Conservation (phyloP, 345 rosid species). For the Aquilaria yunnanensis region DNA sequence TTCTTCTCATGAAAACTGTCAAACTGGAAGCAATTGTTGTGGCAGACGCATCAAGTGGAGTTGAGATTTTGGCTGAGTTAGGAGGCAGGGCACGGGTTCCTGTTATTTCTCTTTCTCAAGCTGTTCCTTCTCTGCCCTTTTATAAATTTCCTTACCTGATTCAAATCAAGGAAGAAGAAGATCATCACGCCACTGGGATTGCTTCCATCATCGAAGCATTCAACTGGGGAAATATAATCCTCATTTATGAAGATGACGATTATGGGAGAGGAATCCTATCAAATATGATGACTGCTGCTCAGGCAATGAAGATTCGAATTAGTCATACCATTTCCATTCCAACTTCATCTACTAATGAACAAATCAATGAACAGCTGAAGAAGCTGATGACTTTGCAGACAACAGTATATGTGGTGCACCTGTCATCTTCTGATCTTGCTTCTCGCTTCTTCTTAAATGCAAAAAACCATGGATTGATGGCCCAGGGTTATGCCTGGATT, state of each 20-base stretch:
- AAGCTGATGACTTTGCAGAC: slow-evolving; percentile 12
- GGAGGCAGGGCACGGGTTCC: slow-evolving; percentile 46
- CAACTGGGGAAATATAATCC: slow-evolving; percentile 24
- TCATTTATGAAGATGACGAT: slow-evolving; percentile 23
- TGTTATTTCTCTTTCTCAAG: slow-evolving; percentile 28
- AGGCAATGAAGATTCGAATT: slow-evolving; percentile 6
- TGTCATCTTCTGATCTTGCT: slow-evolving; percentile 14
- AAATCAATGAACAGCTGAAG: slow-evolving; percentile 6
- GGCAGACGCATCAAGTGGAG: background rate
- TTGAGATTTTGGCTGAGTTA: background rate
- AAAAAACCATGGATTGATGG: slow-evolving; percentile 19
- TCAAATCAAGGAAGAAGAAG: slow-evolving; percentile 20
- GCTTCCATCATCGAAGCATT: slow-evolving; percentile 15
- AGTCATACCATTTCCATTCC: slow-evolving; percentile 14
- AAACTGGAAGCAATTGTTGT: slow-evolving; percentile 4
- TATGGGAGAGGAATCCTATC: slow-evolving; percentile 22
- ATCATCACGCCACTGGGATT: slow-evolving; percentile 17
- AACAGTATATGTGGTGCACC: slow-evolving; percentile 18
- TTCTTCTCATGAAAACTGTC: background rate
- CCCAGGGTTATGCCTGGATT: slow-evolving; percentile 36
- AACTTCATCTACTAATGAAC: slow-evolving; percentile 6
- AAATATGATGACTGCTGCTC: slow-evolving; percentile 3
- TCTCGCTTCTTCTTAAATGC: slow-evolving; percentile 20
- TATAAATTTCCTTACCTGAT: slow-evolving; percentile 16
- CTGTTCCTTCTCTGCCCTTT: background rate